A percentile compares a stretch with the other conserved stretches of the same genome.
These are phyloP conservation scores for Cornus suecica DNA, from an alignment of 148 eudicot genomes.

Conservation along the genomic window DNA sequence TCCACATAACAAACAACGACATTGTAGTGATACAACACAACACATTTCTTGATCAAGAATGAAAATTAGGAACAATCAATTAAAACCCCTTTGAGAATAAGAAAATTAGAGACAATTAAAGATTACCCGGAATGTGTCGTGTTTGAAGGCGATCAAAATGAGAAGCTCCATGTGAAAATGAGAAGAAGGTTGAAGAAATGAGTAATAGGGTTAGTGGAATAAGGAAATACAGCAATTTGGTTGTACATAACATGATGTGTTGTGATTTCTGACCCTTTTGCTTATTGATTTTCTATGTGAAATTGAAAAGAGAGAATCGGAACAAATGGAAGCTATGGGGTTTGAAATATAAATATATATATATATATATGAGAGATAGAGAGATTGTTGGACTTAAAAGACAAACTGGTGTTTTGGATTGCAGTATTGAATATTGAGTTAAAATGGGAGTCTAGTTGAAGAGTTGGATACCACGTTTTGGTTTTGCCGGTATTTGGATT, in stretches of 20 bases:
- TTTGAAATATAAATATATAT: background rate
- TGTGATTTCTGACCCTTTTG: background rate
- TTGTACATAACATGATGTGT: background rate
- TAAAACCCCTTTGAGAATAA: background rate
- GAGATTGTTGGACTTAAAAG: background rate
- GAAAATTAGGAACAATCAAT: background rate
- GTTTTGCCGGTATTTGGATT: background rate
- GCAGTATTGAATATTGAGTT: background rate
- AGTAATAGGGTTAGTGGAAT: conserved; percentile 9
- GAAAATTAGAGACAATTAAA: background rate
- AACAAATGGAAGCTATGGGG: background rate
- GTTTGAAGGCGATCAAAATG: conserved; percentile 12
- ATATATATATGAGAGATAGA: background rate
- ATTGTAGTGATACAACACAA: background rate
- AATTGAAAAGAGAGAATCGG: background rate
- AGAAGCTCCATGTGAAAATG: conserved; percentile 8
- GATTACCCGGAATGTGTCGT: conserved; percentile 15
- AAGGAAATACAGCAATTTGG: conserved; percentile 8
- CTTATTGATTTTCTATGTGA: background rate
- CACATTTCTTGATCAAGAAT: background rate
- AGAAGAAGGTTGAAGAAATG: conserved; percentile 11
- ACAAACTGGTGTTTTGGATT: background rate
- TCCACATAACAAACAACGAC: background rate
- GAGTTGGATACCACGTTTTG: background rate
- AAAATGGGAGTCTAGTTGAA: background rate